Percentiles rank a stretch among this genome's conserved stretches.
Conservation (phyloP, 192 early-diverging fungal species). For the Umbelopsis isabellina region DNA sequence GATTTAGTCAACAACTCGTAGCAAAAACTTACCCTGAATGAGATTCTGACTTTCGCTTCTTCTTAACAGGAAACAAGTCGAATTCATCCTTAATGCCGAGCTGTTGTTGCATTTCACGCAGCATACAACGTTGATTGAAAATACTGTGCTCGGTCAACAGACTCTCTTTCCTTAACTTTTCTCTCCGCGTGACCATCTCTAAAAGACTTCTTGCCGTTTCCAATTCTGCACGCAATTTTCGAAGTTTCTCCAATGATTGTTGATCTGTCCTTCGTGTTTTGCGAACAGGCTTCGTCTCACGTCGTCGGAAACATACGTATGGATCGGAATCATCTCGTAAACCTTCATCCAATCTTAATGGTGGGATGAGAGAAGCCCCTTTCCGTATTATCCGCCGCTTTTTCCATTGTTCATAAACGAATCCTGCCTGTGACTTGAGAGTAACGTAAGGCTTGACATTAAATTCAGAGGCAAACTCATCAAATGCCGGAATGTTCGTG, state of each 20-base stretch:
- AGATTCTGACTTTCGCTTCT: constrained; percentile 47
- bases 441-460: background rate
- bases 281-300: constrained; percentile 86
- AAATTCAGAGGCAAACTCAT: constrained; percentile 43
- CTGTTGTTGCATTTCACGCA: constrained; percentile 66
- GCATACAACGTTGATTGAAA: constrained; percentile 68
- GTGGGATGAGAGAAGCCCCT: constrained; percentile 60
- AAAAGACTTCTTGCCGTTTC: constrained; percentile 73
- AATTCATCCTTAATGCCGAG: constrained; percentile 72
- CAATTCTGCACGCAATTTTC: constrained; percentile 81
- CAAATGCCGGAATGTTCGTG: constrained; percentile 40
- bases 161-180: constrained; percentile 74
- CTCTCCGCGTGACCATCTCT: constrained; percentile 80
- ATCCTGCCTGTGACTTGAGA: constrained; percentile 17
- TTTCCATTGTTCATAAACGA: constrained; percentile 61
- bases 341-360: constrained; percentile 67
- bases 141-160: constrained; percentile 75
- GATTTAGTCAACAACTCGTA: background rate
- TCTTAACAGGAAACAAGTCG: constrained; percentile 48
- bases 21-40: constrained; percentile 37
- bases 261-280: constrained; percentile 88
- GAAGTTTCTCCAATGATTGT: constrained; percentile 84
- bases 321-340: constrained; percentile 81
- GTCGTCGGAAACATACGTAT: constrained; percentile 95
- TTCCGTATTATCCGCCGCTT: constrained; percentile 45